phyloP scores from a whole-genome alignment of 805 yeast species.

The Teunomyces panamensis region DNA sequence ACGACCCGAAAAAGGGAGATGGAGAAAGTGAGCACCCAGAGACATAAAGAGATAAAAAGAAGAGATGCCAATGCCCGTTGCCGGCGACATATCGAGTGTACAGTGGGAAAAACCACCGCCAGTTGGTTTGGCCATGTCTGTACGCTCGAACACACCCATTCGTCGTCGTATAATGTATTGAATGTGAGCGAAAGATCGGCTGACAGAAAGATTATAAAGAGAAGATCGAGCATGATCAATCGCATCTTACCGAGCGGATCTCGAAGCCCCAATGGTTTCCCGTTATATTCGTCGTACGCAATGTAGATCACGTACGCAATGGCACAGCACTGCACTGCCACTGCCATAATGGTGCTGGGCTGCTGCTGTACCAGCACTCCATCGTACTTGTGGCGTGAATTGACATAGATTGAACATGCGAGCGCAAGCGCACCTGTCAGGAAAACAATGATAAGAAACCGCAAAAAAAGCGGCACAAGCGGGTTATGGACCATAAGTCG shows the following conservation, averaged over 20 bases:
- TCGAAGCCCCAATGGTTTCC: constrained; percentile 88
- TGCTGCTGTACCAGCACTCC: constrained; percentile 56
- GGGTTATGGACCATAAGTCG: constrained; percentile 70
- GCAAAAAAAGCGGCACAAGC: constrained; percentile 72
- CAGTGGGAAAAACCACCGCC: constrained; percentile 27
- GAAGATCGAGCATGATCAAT: constrained; percentile 74
- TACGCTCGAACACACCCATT: constrained; percentile 64
- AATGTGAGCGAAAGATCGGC: constrained; percentile 86
- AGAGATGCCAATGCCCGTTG: constrained; percentile 80
- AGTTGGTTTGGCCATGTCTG: constrained; percentile 4
- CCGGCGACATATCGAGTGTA: constrained; percentile 63
- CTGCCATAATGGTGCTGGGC: constrained; percentile 91
- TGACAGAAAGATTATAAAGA: constrained; percentile 84
- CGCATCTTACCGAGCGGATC: constrained; percentile 81
- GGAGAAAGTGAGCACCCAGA: constrained; percentile 85
- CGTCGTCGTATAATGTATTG: constrained; percentile 72
- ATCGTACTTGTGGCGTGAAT: constrained; percentile 33
- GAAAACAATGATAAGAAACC: constrained; percentile 49
- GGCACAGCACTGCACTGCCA: constrained; percentile 78
- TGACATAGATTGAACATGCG: constrained; percentile 56
- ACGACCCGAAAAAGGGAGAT: constrained; percentile 82
- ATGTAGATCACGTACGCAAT: constrained; percentile 74
- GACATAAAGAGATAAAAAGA: constrained; percentile 65
- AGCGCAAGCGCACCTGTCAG: constrained; percentile 69
- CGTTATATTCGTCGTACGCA: constrained; percentile 86